A percentile compares a stretch with the other conserved stretches of the same genome.
phyloP scores from a whole-genome alignment of 352 stramenopile genomes.

The Phytophthora uliginosa region DNA sequence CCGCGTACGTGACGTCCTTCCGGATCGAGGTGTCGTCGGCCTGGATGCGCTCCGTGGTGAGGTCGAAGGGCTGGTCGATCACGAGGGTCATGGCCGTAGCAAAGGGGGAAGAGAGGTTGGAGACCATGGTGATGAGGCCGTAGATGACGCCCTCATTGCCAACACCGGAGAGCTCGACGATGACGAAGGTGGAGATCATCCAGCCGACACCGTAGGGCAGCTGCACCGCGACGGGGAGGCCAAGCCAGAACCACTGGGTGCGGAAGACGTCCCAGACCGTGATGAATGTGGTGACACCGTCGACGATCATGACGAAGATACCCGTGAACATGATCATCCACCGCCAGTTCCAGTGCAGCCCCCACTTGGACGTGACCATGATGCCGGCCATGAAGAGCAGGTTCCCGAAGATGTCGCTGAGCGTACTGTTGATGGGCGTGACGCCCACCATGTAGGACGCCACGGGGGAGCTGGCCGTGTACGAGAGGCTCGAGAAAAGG shows the following conservation, averaged over 20 bases:
- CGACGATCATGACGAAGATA: constrained; percentile 20
- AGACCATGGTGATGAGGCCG: constrained; percentile 30
- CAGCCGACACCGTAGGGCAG: constrained; percentile 51
- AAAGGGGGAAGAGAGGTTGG: constrained; percentile 31
- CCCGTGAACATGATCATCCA: constrained; percentile 27
- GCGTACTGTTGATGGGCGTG: constrained; percentile 30
- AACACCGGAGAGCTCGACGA: constrained; percentile 26
- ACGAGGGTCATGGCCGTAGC: constrained; percentile 29
- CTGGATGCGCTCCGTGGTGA: constrained; percentile 37
- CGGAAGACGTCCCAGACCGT: constrained; percentile 43
- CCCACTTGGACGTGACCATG: constrained; percentile 32
- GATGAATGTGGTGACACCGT: constrained; percentile 25
- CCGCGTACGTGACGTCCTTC: constrained; percentile 34
- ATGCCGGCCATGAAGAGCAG: constrained; percentile 33
- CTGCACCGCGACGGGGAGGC: constrained; percentile 43
- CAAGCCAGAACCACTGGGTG: constrained; percentile 47
- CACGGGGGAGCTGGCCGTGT: constrained; percentile 27
- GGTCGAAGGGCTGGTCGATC: constrained; percentile 32
- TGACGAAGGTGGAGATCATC: constrained; percentile 43
- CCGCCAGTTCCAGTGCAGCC: constrained; percentile 42
- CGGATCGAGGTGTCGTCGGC: constrained; percentile 22
- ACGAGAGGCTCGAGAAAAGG: constrained; percentile 33
- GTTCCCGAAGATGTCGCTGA: constrained; percentile 31
- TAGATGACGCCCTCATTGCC: constrained; percentile 39
- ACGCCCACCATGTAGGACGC: constrained; percentile 36